phyloP scores from a whole-genome alignment of 73 alveolate genomes.

The Effrenium voratum region DNA sequence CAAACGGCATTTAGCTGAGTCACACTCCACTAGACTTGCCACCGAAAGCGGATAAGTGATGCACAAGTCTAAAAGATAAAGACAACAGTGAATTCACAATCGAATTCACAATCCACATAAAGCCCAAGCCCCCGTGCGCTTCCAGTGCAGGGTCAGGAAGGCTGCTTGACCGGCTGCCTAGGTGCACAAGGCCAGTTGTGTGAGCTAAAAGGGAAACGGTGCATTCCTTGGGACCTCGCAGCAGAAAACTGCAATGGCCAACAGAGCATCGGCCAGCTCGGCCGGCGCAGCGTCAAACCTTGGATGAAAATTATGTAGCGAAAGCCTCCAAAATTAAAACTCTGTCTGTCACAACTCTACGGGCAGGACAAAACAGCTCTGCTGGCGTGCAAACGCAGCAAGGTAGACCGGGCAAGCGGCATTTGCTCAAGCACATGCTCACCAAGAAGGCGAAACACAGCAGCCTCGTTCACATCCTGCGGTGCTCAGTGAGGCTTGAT shows the following conservation, averaged over 20 bases:
- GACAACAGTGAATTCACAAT: too few relatives aligned
- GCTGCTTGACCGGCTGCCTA: not conserved
- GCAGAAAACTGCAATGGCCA: conserved; percentile 56
- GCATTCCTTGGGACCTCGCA: not conserved
- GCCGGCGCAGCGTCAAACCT: conserved; percentile 26
- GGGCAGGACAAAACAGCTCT: too few relatives aligned
- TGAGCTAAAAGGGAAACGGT: not conserved
- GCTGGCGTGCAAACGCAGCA: not conserved
- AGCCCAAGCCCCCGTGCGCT: not conserved
- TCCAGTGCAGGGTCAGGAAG: conserved; percentile 45
- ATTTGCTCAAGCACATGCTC: conserved; percentile 28
- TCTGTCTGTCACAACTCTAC: too few relatives aligned
- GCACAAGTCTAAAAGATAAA: too few relatives aligned
- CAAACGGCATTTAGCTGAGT: too few relatives aligned
- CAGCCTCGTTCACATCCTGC: not conserved
- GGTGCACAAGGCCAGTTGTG: not conserved
- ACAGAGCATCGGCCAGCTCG: conserved; percentile 8
- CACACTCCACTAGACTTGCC: too few relatives aligned
- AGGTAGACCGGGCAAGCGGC: not conserved
- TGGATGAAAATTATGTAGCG: not conserved
- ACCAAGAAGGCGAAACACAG: conserved; percentile 37
- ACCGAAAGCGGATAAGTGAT: too few relatives aligned
- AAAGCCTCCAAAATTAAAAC: not conserved
- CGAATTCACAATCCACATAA: too few relatives aligned
- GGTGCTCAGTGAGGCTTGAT: too few relatives aligned